A percentile compares a stretch with the other conserved stretches of the same genome.
Evolutionary conservation across 108 stramenopile species (phyloP).

Genomic region (Skeletonema costatum): DNA sequence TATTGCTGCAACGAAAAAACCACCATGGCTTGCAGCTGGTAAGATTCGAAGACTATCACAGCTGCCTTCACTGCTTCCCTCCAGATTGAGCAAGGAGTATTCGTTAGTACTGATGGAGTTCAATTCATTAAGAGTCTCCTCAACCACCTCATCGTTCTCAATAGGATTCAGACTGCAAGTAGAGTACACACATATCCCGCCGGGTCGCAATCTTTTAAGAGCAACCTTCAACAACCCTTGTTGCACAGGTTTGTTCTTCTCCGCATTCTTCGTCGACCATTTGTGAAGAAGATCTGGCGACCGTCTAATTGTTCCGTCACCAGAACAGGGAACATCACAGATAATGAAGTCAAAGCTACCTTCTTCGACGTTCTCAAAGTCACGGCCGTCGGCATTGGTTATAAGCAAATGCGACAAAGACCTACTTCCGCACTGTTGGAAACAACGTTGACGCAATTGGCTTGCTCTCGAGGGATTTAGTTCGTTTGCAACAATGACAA

Average conservation of each 20-base stretch:
- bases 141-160: constrained; percentile 34
- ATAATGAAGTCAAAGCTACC: constrained; percentile 20
- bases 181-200: constrained; percentile 29
- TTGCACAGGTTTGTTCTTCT: constrained; percentile 19
- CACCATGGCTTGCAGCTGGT: constrained; percentile 18
- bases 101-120: constrained; percentile 1
- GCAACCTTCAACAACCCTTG: constrained; percentile 22
- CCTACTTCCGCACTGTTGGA: constrained; percentile 1
- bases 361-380: constrained; percentile 4
- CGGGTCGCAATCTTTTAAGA: constrained; percentile 11
- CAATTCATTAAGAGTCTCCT: constrained; percentile 13
- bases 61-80: background rate
- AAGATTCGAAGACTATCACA: constrained; percentile 9
- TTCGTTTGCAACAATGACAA: constrained; percentile 49
- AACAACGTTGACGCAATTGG: constrained; percentile 8
- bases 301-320: constrained; percentile 22
- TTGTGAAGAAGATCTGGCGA: constrained; percentile 12
- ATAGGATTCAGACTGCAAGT: constrained; percentile 39
- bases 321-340: constrained; percentile 23
- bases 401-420: constrained; percentile 14
- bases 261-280: constrained; percentile 14
- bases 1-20: constrained; percentile 23
- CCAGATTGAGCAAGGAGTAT: constrained; percentile 8
- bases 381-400: constrained; percentile 11
- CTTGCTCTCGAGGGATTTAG: constrained; percentile 28